Evolutionary conservation across 192 early-diverging fungal species (phyloP), one percentile per base, ranked within the genome.

Genomic region (Coemansia sp.): DNA sequence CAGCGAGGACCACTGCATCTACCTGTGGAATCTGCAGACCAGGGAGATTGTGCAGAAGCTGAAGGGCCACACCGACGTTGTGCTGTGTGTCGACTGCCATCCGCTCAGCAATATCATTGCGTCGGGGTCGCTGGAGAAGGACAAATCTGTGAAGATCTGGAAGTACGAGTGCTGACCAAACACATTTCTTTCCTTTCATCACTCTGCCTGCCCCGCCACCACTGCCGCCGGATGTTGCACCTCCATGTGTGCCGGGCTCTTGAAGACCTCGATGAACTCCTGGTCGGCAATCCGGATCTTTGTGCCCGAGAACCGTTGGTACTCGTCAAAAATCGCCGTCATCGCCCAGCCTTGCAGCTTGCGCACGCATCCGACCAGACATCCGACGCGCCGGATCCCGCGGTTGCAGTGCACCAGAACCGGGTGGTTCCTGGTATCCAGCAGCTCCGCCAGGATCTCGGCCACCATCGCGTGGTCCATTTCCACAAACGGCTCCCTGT

Each of bases 241-340:
- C 46, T 72, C 71, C 5, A 73, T 61, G 43, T 45, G 62, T 13
- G 74, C 79, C 6, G 65, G 71, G 22, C 58, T 45, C 57, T 63
- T 63, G 49, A 83, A 83, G 13, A 78, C 75, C 63, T 78, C 77
- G 48, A 77, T 77, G 78, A 97, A 93, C 89, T 98, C 94, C 74
- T 97, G 94, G 80, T 98, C 96, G 11, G 93, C 90, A 36, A 98
- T 89, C 52, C 90, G 72, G 21, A 94, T 89, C 76, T 93, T 95
- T 15, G 89, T 88, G 32, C 94, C 96, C 15, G 97, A 92, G 65
- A 99, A 99, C 45, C 94, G 77, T 49, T 94, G 82, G 71, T 97
- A 99, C 82, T 99, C 97, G 83, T 96, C 95, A 87, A 98, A 99
- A 15, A 96, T 97, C 6, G 92, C 90, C 0, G 97, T 94, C 88